Conservation (phyloP, 1,284 basidiomycete genomes). For the Coniferiporia sulphurascens region DNA sequence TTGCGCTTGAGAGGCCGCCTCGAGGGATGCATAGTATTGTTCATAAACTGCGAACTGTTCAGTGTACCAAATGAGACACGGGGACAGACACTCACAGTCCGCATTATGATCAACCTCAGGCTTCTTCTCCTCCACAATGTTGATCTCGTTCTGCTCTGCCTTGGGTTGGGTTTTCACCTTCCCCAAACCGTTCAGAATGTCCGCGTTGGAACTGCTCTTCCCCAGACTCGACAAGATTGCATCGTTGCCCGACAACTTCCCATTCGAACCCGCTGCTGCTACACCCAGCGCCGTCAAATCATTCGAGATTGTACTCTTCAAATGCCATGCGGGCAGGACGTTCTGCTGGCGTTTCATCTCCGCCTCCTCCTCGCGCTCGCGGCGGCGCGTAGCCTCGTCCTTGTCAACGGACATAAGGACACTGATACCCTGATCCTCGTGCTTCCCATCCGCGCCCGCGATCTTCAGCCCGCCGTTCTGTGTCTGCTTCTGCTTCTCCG, state of each 20-base stretch:
- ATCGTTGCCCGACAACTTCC: conserved; percentile 22
- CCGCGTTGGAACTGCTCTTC: conserved; percentile 50
- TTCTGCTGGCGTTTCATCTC: conserved; percentile 85
- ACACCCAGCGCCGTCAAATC: conserved; percentile 85
- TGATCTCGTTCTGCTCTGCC: conserved; percentile 27
- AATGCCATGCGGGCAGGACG: conserved; percentile 87
- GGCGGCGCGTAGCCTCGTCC: conserved; percentile 63
- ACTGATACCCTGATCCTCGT: conserved; percentile 69
- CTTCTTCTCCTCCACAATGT: conserved; percentile 50
- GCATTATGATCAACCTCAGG: conserved; percentile 50
- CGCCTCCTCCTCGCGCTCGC: conserved; percentile 65
- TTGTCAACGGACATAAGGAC: conserved; percentile 81
- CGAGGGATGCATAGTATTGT: conserved; percentile 69
- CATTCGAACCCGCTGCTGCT: conserved; percentile 16
- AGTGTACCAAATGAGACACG: conserved; percentile 3
- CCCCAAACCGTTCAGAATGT: conserved; percentile 62
- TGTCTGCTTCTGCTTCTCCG: conserved; percentile 79
- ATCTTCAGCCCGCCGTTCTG: conserved; percentile 89
- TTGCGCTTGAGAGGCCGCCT: conserved; percentile 52
- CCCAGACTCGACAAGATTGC: conserved; percentile 25
- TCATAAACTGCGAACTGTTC: conserved; percentile 56
- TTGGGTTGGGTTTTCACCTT: conserved; percentile 39
- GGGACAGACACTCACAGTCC: conserved; percentile 47
- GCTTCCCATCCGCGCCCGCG: conserved; percentile 59
- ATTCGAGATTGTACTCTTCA: conserved; percentile 91